Base-by-base conservation (phyloP, 2,329 filamentous ascomycete genomes). In the Calonectria honghensis region DNA sequence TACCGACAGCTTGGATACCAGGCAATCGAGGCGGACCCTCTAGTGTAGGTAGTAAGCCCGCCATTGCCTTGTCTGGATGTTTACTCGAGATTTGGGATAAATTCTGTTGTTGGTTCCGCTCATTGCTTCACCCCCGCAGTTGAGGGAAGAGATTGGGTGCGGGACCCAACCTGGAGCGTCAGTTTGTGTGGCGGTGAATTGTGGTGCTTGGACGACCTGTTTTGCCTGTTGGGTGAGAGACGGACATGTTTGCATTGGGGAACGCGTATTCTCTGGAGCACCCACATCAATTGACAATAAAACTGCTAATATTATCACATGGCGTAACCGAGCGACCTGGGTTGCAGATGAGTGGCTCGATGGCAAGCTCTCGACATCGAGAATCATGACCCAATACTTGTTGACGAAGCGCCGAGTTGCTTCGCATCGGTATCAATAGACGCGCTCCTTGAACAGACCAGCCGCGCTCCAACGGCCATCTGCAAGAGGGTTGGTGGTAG, bases 1-100 rank as follows among this genome's bases (percentile, higher is more conserved):
- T 73, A 73, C 66, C 66, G 71, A 65, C 37, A 65, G 71, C 29
- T 24, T 24, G 71, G 70, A 68, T 57, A 20, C 41, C 48, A 48
- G 24, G 27, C 39, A 61, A 63, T 51, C 31, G 37, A 39, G 29
- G 64, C 32, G 41, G 41, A 41, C 31, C 59, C 68, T 41, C n/a
- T 39, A 41, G 24, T 41, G 35, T 24, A 39, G 39, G 61, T 14
- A 51, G 57, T 63, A 65, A 50, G 37, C 35, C 24, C 14, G 48
- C 37, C 39, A 50, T 32, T 64, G 57, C 20, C 35, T 16, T 37
- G 50, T 27, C 20, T 11, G 35, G 32, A 13, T 24, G 61, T 32
- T 59, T 45, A 10, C 32, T 35, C 35, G 37, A 29, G 35, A 63
- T 41, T 61, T 29, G 35, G 14, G 10, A 32, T 51, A 29, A 35